phyloP scores from a whole-genome alignment of 2,329 filamentous ascomycete species.

The Xylariaceae sp. region DNA sequence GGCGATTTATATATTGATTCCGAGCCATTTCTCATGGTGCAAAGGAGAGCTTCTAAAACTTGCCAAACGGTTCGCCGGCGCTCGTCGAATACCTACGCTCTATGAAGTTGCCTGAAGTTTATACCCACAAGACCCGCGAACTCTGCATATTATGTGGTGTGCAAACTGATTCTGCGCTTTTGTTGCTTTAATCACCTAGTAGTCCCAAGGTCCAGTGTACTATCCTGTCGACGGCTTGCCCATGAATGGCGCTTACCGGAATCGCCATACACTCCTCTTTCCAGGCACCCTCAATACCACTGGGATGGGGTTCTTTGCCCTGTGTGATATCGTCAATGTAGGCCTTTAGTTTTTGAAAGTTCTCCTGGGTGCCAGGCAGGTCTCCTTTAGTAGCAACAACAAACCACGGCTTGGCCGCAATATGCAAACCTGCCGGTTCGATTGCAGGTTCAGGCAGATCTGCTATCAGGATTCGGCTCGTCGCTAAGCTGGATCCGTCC shows the following conservation, averaged over 20 bases:
- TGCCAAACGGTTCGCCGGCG: neutral
- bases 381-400: constrained; percentile 94
- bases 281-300: constrained; percentile 57
- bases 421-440: constrained; percentile 52
- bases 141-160: neutral
- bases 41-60: neutral
- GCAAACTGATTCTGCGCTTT: neutral
- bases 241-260: constrained; percentile 84
- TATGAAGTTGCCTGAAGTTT: neutral
- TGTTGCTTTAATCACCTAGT: constrained; percentile 45
- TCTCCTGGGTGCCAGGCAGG: constrained; percentile 69
- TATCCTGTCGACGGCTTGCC: constrained; percentile 74
- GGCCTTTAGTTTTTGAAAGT: constrained; percentile 63
- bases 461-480: constrained; percentile 30
- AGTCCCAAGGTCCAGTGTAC: constrained; percentile 68
- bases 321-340: constrained; percentile 66
- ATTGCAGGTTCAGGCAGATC: constrained; percentile 18
- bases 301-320: constrained; percentile 67
- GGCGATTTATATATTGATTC: neutral
- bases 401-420: constrained; percentile 95
- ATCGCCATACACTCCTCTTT: constrained; percentile 62
- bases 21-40: neutral
- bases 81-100: neutral
- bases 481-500: constrained; percentile 39
- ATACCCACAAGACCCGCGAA: neutral